Percentiles rank a stretch among this genome's conserved stretches.
Evolutionary conservation across 2,329 filamentous ascomycete genomes (phyloP).

Genomic region (Xylaria sp.): DNA sequence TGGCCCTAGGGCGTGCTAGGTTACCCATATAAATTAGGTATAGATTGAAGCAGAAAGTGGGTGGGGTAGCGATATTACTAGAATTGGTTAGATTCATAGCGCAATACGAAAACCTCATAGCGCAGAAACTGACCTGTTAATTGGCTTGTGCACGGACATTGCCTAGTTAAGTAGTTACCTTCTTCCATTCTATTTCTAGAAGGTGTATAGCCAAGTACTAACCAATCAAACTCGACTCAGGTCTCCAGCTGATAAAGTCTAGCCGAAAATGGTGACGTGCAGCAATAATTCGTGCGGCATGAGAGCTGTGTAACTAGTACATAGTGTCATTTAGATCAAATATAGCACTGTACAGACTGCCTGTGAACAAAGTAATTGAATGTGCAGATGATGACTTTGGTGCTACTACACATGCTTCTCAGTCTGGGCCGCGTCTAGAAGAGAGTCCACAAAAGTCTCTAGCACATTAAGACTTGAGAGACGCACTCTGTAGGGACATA

Average conservation of each 20-base stretch:
- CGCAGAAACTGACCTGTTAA: too few relatives aligned
- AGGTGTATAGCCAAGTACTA: neutral
- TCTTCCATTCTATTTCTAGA: neutral
- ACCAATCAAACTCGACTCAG: neutral
- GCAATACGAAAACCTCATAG: too few relatives aligned
- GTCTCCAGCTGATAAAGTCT: slow-evolving; percentile 2
- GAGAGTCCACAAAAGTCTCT: neutral
- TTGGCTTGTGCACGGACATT: too few relatives aligned
- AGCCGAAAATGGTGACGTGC: neutral
- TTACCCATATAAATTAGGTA: too few relatives aligned
- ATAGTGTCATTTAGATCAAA: neutral
- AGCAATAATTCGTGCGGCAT: neutral
- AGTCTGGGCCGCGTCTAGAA: neutral
- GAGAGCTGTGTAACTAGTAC: neutral
- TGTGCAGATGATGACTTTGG: neutral
- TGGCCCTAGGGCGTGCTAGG: too few relatives aligned
- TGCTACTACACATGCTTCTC: neutral
- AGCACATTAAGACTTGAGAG: neutral
- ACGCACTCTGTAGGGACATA: neutral
- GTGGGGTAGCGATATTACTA: too few relatives aligned
- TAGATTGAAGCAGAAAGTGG: too few relatives aligned
- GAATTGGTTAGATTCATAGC: too few relatives aligned
- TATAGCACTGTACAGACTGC: neutral
- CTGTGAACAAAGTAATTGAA: neutral
- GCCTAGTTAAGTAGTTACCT: too few relatives aligned